Percentiles rank a stretch among this genome's conserved stretches.
These are phyloP conservation scores for Podospora bellae-mahoneyi DNA, from an alignment of 495 filamentous ascomycete genomes.

Conservation along the genomic window DNA sequence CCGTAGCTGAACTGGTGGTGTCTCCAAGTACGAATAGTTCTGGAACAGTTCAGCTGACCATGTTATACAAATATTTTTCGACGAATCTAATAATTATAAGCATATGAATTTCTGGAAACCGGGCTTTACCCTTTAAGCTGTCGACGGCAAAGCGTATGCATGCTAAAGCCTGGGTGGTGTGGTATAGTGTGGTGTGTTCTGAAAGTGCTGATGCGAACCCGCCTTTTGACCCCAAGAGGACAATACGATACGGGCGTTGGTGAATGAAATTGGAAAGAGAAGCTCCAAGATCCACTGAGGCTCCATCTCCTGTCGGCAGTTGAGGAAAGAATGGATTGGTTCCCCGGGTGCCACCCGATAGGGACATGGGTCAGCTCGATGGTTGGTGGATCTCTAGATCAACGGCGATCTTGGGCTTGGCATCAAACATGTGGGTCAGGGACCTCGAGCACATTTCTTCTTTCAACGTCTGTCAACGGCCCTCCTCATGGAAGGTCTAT, in stretches of 20 bases:
- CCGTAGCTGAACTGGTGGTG: neutral
- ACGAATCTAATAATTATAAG: neutral
- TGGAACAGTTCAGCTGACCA: neutral
- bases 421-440: neutral
- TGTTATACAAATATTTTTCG: neutral
- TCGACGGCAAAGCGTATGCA: too few relatives aligned
- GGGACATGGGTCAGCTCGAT: neutral
- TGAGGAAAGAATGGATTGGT: neutral
- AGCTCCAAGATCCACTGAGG: neutral
- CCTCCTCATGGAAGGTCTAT: neutral
- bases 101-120: neutral
- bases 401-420: neutral
- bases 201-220: neutral
- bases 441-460: neutral
- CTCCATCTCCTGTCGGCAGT: neutral
- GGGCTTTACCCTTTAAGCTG: neutral
- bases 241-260: neutral
- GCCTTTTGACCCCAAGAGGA: neutral
- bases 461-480: neutral
- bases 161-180: neutral
- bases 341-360: neutral
- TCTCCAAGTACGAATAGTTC: neutral
- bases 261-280: neutral
- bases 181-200: too few relatives aligned
- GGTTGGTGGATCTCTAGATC: neutral